Evolutionary conservation across 768 basidiomycete genomes (phyloP).

Genomic region (Cantharellus anzutake): DNA sequence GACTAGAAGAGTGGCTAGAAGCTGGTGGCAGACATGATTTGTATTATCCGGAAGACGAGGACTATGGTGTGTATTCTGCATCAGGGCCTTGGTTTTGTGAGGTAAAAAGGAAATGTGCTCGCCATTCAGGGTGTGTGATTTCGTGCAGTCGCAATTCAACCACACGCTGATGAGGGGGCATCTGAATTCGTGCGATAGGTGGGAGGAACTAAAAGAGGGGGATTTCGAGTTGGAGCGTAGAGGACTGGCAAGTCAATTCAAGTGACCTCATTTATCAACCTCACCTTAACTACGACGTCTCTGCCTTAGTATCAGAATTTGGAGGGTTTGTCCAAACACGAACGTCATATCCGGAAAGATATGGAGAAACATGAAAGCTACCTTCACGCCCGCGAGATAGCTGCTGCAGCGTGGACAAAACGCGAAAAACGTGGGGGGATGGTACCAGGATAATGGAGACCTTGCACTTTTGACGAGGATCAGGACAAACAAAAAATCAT

Average conservation of each 20-base stretch:
- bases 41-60: slow-evolving; percentile 23
- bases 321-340: slow-evolving; percentile 39
- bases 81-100: slow-evolving; percentile 52
- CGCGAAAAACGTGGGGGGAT: too few relatives aligned
- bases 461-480: too few relatives aligned
- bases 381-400: neutral
- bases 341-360: slow-evolving; percentile 57
- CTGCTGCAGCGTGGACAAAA: neutral
- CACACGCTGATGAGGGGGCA: neutral
- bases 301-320: slow-evolving; percentile 7
- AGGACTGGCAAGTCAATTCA: too few relatives aligned
- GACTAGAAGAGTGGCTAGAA: slow-evolving; percentile 44
- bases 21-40: slow-evolving; percentile 14
- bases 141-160: neutral
- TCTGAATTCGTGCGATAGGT: slow-evolving; percentile 14
- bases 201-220: slow-evolving; percentile 57
- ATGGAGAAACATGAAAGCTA: slow-evolving; percentile 40
- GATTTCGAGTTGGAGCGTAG: slow-evolving; percentile 45
- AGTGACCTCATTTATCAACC: too few relatives aligned
- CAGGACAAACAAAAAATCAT: too few relatives aligned
- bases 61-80: slow-evolving; percentile 25
- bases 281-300: too few relatives aligned
- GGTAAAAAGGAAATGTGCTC: slow-evolving; percentile 27
- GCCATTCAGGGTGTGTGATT: slow-evolving; percentile 39
- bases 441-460: too few relatives aligned